These are phyloP conservation scores for Azolla pinnata DNA, from an alignment of 75 land plant genomes.

Conservation along the genomic window DNA sequence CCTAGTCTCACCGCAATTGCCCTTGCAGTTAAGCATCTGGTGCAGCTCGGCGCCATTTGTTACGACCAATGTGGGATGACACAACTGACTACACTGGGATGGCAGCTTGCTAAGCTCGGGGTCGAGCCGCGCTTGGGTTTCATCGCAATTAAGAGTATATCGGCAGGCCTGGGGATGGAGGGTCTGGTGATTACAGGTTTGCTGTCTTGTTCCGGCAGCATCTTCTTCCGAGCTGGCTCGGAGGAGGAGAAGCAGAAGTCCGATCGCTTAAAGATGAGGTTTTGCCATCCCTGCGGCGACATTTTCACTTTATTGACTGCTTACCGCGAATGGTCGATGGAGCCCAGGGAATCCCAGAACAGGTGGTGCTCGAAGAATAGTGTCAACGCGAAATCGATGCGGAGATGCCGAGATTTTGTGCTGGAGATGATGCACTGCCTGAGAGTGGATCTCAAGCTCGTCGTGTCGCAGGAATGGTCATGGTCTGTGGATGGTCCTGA, in stretches of 20 bases:
- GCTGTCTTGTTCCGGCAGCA: constrained; percentile 67
- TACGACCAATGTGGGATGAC: constrained; percentile 5
- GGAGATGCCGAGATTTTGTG: constrained; percentile 54
- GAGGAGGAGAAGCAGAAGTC: constrained; percentile 54
- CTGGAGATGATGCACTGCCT: constrained; percentile 47
- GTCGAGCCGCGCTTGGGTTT: constrained; percentile 75
- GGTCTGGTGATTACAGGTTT: constrained; percentile 72
- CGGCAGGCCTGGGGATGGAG: constrained; percentile 39
- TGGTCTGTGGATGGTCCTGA: constrained; percentile 41
- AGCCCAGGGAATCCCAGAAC: constrained; percentile 21
- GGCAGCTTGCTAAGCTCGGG: constrained; percentile 52
- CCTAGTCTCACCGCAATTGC: constrained; percentile 49
- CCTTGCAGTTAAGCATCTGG: constrained; percentile 44
- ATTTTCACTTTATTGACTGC: constrained; percentile 72
- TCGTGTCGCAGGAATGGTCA: constrained; percentile 43
- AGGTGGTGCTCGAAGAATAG: constrained; percentile 82
- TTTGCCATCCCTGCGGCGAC: constrained; percentile 73
- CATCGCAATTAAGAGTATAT: constrained; percentile 36
- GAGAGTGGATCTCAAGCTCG: constrained; percentile 28
- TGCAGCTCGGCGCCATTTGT: constrained; percentile 52
- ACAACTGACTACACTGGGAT: constrained; percentile 47
- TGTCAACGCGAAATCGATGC: constrained; percentile 69
- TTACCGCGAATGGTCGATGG: constrained; percentile 55
- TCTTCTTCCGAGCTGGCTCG: constrained; percentile 67
- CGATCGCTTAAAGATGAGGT: constrained; percentile 60